Percentiles rank a stretch among this genome's conserved stretches.
Conservation (phyloP, 257 asterid genomes). For the Plantago major region DNA sequence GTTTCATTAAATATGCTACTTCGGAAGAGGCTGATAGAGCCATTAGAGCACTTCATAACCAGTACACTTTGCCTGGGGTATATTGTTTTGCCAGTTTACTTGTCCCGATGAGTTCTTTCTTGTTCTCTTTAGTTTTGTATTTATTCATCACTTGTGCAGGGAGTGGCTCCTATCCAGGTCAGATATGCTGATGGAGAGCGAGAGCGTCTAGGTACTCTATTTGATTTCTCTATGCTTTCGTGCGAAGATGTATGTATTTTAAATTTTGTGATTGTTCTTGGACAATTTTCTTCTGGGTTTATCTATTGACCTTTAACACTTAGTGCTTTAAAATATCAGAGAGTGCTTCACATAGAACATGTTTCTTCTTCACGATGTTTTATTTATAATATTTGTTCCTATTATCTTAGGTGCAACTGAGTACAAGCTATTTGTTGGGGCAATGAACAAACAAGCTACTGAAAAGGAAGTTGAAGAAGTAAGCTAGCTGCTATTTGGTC, state of each 20-base stretch:
- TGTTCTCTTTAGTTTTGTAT: constrained; percentile 18
- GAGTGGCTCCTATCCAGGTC: constrained; percentile 90
- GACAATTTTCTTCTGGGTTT: background rate
- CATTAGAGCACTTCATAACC: constrained; percentile 81
- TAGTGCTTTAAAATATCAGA: constrained; percentile 3
- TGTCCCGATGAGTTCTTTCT: constrained; percentile 15
- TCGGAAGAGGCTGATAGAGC: constrained; percentile 94
- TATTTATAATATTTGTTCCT: constrained; percentile 19
- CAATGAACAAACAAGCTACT: constrained; percentile 79
- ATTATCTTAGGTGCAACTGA: constrained; percentile 71
- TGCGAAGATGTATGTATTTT: background rate
- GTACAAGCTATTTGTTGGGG: constrained; percentile 87
- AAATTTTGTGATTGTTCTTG: too few relatives aligned
- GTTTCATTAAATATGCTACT: constrained; percentile 85
- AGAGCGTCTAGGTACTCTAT: constrained; percentile 79
- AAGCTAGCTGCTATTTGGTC: constrained; percentile 25
- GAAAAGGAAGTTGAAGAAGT: constrained; percentile 95
- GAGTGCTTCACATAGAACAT: constrained; percentile 1
- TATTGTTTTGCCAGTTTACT: constrained; percentile 22
- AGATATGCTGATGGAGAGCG: constrained; percentile 99
- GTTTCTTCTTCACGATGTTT: constrained; percentile 7
- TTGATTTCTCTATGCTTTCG: background rate
- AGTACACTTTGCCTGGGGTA: constrained; percentile 89
- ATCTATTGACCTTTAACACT: background rate
- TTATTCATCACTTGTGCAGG: constrained; percentile 45